These are phyloP conservation scores for Bigelowiella natans DNA, from an alignment of 78 protist genomes.

Conservation along the genomic window DNA sequence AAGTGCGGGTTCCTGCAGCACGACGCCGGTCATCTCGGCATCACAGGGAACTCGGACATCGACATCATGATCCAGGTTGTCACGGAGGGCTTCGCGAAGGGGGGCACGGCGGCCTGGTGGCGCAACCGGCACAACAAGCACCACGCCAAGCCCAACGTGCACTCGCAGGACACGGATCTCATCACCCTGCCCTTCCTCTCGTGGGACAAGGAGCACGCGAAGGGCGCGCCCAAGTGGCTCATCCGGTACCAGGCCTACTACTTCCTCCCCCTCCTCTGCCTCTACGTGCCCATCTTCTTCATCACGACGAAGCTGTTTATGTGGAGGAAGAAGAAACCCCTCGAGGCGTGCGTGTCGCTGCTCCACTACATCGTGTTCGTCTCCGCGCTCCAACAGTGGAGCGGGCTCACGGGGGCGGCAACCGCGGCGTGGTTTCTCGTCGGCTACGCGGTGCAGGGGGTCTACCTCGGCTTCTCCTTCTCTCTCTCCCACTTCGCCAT, in stretches of 20 bases:
- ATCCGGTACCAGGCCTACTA: conserved; percentile 9
- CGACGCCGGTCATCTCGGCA: conserved; percentile 18
- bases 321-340: neutral
- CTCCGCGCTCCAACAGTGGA: neutral
- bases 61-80: neutral
- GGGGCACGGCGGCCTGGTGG: conserved; percentile 25
- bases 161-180: conserved; percentile 20
- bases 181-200: conserved; percentile 16
- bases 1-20: conserved; percentile 28
- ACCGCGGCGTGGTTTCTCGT: neutral
- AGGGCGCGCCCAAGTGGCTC: conserved; percentile 17
- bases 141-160: conserved; percentile 27
- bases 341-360: neutral
- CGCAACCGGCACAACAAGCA: conserved; percentile 33
- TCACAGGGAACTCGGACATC: neutral
- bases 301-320: conserved; percentile 2
- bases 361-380: conserved; percentile 7
- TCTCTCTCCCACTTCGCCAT: conserved; percentile 18
- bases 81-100: conserved; percentile 11
- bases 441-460: conserved; percentile 19
- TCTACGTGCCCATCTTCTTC: conserved; percentile 13
- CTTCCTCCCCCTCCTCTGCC: conserved; percentile 16
- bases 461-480: conserved; percentile 29
- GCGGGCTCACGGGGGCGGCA: neutral
- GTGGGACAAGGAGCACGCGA: conserved; percentile 15